phyloP scores from a whole-genome alignment of 2,329 filamentous ascomycete species.

The Hypoxylon sp. region DNA sequence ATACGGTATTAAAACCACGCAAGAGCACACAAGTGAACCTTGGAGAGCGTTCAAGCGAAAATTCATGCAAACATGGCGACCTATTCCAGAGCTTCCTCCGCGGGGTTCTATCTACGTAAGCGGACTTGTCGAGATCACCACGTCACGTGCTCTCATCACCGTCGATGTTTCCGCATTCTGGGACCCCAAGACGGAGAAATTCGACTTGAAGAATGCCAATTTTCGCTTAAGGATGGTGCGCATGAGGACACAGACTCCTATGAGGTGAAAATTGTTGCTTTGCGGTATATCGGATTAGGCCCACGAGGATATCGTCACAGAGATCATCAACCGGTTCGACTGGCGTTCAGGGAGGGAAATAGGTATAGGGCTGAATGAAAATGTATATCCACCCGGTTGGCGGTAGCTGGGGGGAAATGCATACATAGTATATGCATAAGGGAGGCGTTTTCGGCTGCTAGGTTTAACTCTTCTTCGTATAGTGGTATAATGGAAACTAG shows the following conservation, averaged over 20 bases:
- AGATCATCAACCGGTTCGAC: constrained; percentile 16
- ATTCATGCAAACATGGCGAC: constrained; percentile 64
- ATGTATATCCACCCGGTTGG: constrained; percentile 26
- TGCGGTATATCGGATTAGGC: background rate
- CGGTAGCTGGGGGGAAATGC: constrained; percentile 20
- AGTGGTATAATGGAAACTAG: constrained; percentile 23
- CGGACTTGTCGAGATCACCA: constrained; percentile 69
- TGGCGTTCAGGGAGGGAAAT: constrained; percentile 28
- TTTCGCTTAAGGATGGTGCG: constrained; percentile 40
- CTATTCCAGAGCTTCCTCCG: constrained; percentile 60
- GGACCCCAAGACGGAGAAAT: constrained; percentile 68
- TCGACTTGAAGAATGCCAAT: constrained; percentile 52
- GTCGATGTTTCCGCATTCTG: constrained; percentile 69
- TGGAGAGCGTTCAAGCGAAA: constrained; percentile 56
- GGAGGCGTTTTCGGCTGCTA: constrained; percentile 37
- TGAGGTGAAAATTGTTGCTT: constrained; percentile 26
- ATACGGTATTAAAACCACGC: constrained; percentile 51
- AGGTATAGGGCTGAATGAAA: constrained; percentile 19
- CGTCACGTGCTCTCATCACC: constrained; percentile 62
- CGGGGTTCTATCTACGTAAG: constrained; percentile 68
- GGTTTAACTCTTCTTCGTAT: constrained; percentile 21
- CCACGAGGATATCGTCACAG: background rate
- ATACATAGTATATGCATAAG: constrained; percentile 31
- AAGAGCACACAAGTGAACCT: constrained; percentile 52
- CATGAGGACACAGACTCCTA: constrained; percentile 40